Evolutionary conservation across 305 asterid species (phyloP), one percentile per base, ranked within the genome.

Genomic region (Fraxinus latifolia): DNA sequence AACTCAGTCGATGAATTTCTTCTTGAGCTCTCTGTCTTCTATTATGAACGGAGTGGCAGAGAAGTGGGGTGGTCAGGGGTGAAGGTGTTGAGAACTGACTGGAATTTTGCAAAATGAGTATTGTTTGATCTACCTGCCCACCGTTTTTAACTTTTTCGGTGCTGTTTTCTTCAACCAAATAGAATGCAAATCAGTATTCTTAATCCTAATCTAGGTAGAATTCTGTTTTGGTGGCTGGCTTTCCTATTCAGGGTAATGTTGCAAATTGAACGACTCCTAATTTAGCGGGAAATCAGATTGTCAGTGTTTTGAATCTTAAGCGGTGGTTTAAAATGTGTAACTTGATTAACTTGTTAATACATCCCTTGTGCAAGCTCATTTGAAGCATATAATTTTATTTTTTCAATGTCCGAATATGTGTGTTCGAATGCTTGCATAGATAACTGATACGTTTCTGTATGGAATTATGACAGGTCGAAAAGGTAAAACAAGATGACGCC

Each of bases 401-500:
- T 39, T 39, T 44, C 25, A 1, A 14, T 7, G 19, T 53, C 79
- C 68, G 17, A 12, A 76, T 17, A 76, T 76, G 21, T 17, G n/a
- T 80, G 21, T 39, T n/a, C 36, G 5, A 37, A 12, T 77, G 58
- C 19, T 0, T 65, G n/a, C 70, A 55, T 27, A 14, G 31, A 36
- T 80, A 39, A 33, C 50, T 79, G 65, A 75, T 78, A 11, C 68
- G 11, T 12, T 74, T 34, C 81, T 29, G 15, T 3, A 39, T 34
- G 80, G 79, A 32, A 68, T 37, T 75, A 50, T 79, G 79, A 71
- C 90, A 89, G 94, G 90, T 84, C 4, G 93, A 91, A 78, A 89
- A 91, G 81, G 84, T 71, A 74, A 96, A 94, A 85, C 97, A 96
- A 90, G 98, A 96, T 74, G 98, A 96, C 68, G 94, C 91, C 55